These are phyloP conservation scores for Eutypa lata DNA, from an alignment of 2,329 filamentous ascomycete genomes.

Conservation along the genomic window DNA sequence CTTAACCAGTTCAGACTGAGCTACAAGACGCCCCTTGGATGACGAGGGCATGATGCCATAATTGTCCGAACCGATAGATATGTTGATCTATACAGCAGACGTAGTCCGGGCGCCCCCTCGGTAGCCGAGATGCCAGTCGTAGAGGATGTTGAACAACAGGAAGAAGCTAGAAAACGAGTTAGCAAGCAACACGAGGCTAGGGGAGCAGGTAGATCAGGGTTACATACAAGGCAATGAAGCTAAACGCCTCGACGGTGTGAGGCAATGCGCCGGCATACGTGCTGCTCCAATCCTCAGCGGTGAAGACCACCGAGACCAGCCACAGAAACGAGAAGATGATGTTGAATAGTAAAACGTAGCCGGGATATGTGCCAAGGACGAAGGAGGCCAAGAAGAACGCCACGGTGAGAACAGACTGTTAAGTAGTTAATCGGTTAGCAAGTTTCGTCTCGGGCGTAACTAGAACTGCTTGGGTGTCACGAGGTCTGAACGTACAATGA, in stretches of 20 bases:
- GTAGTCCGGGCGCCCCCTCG: conserved; percentile 15
- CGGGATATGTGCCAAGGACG: conserved; percentile 22
- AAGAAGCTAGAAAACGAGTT: conserved; percentile 22
- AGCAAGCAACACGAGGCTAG: neutral
- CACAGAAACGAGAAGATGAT: conserved; percentile 34
- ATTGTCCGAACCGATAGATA: too few species aligned
- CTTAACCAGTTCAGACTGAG: too few species aligned
- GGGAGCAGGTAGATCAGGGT: neutral
- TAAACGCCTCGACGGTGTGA: conserved; percentile 31
- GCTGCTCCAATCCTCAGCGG: conserved; percentile 25
- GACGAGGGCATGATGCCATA: too few species aligned
- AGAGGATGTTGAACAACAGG: conserved; percentile 31
- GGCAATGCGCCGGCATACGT: conserved; percentile 15
- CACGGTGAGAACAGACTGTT: conserved; percentile 29
- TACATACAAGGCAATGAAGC: conserved; percentile 32
- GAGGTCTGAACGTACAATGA: conserved; percentile 24
- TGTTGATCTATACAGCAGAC: conserved; percentile 18
- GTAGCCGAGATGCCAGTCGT: conserved; percentile 29
- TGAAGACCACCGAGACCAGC: conserved; percentile 30
- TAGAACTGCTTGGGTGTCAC: neutral
- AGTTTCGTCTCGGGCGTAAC: neutral
- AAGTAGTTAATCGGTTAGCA: conserved; percentile 1
- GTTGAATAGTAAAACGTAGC: conserved; percentile 29
- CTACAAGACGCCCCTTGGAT: too few species aligned
- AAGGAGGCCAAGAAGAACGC: conserved; percentile 30